Evolutionary conservation across 371 early-diverging fungal genomes (phyloP).

Genomic region (Zychaea mexicana): DNA sequence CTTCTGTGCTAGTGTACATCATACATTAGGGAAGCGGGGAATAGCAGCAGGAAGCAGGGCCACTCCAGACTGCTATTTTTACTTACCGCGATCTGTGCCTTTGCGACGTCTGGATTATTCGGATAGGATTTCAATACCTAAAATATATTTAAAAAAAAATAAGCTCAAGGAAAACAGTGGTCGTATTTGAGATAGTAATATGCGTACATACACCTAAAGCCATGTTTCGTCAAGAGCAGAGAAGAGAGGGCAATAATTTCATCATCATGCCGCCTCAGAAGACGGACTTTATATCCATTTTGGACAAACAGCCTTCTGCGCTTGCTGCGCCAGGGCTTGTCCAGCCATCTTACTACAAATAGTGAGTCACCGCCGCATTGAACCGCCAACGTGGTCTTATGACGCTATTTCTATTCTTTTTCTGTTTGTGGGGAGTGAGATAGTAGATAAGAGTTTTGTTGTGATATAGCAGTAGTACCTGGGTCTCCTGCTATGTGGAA

Average conservation of each 20-base stretch:
- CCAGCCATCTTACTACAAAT: neutral
- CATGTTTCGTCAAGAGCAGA: neutral
- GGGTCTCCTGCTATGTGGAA: too few relatives aligned
- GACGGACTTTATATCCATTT: neutral
- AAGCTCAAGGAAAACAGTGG: neutral
- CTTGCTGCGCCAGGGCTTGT: neutral
- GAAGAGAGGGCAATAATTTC: neutral
- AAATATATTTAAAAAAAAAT: neutral
- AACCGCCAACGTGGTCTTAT: neutral
- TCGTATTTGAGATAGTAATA: neutral
- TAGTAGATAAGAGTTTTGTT: too few relatives aligned
- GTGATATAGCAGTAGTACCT: too few relatives aligned
- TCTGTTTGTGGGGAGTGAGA: too few relatives aligned
- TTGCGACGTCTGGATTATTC: constrained; percentile 57
- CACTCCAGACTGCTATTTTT: too few relatives aligned
- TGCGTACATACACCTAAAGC: neutral
- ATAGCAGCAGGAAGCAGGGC: too few relatives aligned
- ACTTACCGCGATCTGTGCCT: constrained; percentile 69
- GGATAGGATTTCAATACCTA: constrained; percentile 57
- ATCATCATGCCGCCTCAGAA: neutral
- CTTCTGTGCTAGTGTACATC: neutral
- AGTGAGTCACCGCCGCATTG: neutral
- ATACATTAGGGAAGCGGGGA: too few relatives aligned
- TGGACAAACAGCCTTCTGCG: too few relatives aligned
- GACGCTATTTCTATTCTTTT: neutral